phyloP scores from a whole-genome alignment of 2,329 filamentous ascomycete species.

The Tolypocladium pustulatum region DNA sequence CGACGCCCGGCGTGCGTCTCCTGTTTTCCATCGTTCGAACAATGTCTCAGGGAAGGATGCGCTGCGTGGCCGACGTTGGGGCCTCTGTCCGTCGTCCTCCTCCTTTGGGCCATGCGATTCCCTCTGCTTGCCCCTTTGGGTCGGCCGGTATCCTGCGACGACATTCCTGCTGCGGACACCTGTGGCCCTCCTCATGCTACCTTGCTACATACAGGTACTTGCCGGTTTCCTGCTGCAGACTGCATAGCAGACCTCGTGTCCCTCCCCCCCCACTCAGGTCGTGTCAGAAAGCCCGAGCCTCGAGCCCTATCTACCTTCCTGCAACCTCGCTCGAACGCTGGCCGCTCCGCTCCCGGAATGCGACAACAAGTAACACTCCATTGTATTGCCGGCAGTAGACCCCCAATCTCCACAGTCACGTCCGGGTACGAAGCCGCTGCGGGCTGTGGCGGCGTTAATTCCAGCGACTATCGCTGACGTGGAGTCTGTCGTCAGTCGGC shows the following conservation, averaged over 20 bases:
- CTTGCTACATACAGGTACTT: neutral
- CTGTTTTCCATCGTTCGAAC: conserved; percentile 3
- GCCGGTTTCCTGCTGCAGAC: neutral
- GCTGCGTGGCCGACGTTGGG: neutral
- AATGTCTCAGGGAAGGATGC: conserved; percentile 2
- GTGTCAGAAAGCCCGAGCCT: neutral
- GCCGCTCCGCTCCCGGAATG: conserved; percentile 6
- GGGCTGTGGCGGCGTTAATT: conserved; percentile 1
- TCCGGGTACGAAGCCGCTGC: neutral
- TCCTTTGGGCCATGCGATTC: neutral
- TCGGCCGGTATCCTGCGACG: neutral
- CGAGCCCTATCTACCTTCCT: neutral
- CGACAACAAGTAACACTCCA: conserved; percentile 1
- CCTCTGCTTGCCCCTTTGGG: conserved; percentile 4
- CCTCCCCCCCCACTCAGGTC: neutral
- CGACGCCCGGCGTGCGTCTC: neutral
- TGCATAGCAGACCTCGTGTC: neutral
- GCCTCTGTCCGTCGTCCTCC: neutral
- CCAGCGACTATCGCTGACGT: conserved; percentile 1
- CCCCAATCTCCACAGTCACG: neutral
- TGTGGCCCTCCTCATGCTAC: neutral
- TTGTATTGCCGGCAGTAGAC: neutral
- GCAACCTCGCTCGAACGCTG: neutral
- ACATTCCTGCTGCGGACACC: conserved; percentile 5
- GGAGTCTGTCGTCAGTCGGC: neutral